These are phyloP conservation scores for Colletotrichum phormii DNA, from an alignment of 2,329 filamentous ascomycete species.

Conservation along the genomic window DNA sequence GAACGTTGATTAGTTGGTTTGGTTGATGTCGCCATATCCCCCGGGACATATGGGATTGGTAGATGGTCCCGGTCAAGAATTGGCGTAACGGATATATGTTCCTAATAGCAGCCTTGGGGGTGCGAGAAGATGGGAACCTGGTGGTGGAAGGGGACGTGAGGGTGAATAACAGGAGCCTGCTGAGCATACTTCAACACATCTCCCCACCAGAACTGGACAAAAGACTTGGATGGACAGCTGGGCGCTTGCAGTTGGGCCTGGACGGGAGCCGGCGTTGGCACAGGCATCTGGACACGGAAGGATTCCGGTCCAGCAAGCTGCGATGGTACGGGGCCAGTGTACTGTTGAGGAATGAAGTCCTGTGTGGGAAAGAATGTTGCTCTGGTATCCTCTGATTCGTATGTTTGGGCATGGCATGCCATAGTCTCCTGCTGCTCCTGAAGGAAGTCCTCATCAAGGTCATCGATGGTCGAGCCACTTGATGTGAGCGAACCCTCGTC, in stretches of 20 bases:
- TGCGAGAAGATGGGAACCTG: slow-evolving; percentile 64
- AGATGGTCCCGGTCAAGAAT: background rate
- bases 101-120: slow-evolving; percentile 64
- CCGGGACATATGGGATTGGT: background rate
- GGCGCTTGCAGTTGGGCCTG: slow-evolving; percentile 46
- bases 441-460: slow-evolving; percentile 61
- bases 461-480: slow-evolving; percentile 64
- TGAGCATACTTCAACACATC: slow-evolving; percentile 65
- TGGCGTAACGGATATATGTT: slow-evolving; percentile 22
- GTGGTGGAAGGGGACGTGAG: slow-evolving; percentile 63
- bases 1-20: background rate
- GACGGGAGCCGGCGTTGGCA: slow-evolving; percentile 51
- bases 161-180: slow-evolving; percentile 59
- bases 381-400: slow-evolving; percentile 59
- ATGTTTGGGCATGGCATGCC: slow-evolving; percentile 56
- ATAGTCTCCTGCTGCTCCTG: slow-evolving; percentile 56
- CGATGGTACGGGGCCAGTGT: slow-evolving; percentile 51
- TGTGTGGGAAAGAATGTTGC: slow-evolving; percentile 54
- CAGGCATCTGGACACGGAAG: slow-evolving; percentile 44
- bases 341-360: slow-evolving; percentile 60
- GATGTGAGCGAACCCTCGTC: slow-evolving; percentile 68
- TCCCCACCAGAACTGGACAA: slow-evolving; percentile 61
- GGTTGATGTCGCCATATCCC: background rate
- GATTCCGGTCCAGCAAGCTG: slow-evolving; percentile 41
- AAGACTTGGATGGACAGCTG: slow-evolving; percentile 58